A percentile compares a stretch with the other conserved stretches of the same genome.
Conservation (phyloP, 805 yeast genomes). For the Zygosaccharomyces lentus region DNA sequence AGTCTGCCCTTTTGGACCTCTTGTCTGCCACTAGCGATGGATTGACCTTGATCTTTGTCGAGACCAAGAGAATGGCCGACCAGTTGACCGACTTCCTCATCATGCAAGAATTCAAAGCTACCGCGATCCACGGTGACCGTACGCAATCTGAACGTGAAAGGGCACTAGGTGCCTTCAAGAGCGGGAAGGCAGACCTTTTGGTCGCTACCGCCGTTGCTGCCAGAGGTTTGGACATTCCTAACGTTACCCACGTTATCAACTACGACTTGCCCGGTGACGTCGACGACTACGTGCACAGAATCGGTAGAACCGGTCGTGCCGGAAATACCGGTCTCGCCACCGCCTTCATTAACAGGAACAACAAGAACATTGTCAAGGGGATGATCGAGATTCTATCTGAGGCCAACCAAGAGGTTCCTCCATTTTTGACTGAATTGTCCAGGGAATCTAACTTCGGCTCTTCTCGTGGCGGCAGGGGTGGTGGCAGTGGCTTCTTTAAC, state of each 20-base stretch:
- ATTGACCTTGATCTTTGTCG: constrained; percentile 90
- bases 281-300: constrained; percentile 98
- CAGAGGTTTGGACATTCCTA: constrained; percentile 99
- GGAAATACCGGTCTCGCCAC: constrained; percentile 99
- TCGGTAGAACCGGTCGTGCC: constrained; percentile 99
- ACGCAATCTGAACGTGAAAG: constrained; percentile 96
- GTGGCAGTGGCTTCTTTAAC: constrained; percentile 48
- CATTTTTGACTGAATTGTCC: constrained; percentile 71
- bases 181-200: constrained; percentile 86
- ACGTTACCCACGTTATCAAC: constrained; percentile 96
- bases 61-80: constrained; percentile 98
- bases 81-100: constrained; percentile 87
- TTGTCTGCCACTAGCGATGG: constrained; percentile 76
- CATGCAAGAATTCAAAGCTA: constrained; percentile 88
- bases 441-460: constrained; percentile 53
- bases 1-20: constrained; percentile 83
- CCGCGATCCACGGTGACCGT: constrained; percentile 99
- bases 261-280: constrained; percentile 95
- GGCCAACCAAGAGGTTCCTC: constrained; percentile 97
- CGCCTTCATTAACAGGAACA: constrained; percentile 96
- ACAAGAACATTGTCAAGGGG: constrained; percentile 83
- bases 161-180: constrained; percentile 90
- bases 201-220: constrained; percentile 99
- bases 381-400: constrained; percentile 81
- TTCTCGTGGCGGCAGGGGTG: constrained; percentile 52